phyloP scores from a whole-genome alignment of 1,284 basidiomycete species.

The Xerocomus minutiporus region DNA sequence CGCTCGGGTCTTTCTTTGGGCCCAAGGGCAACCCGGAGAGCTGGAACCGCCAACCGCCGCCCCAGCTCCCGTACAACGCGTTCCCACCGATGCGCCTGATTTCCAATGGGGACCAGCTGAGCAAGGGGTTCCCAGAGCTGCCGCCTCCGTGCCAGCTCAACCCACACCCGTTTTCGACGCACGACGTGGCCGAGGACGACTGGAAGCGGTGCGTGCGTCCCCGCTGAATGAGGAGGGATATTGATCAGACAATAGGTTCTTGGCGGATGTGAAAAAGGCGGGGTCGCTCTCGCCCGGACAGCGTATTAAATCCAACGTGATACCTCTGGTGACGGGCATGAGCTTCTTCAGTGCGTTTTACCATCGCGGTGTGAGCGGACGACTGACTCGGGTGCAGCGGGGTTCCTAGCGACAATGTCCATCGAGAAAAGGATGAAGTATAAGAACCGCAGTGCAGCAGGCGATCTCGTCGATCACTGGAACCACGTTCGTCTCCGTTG shows the following conservation, averaged over 20 bases:
- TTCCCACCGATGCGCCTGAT: constrained; percentile 32
- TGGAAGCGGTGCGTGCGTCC: constrained; percentile 26
- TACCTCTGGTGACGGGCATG: constrained; percentile 22
- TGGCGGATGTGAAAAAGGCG: constrained; percentile 28
- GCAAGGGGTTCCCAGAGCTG: constrained; percentile 26
- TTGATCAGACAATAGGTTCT: constrained; percentile 15
- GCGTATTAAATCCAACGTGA: constrained; percentile 29
- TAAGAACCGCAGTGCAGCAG: constrained; percentile 26
- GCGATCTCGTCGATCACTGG: constrained; percentile 33
- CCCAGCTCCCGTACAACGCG: constrained; percentile 14
- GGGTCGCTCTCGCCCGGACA: constrained; percentile 21
- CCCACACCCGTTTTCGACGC: constrained; percentile 30
- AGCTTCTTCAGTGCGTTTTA: constrained; percentile 18
- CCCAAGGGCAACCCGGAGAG: constrained; percentile 21
- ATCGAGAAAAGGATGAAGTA: constrained; percentile 28
- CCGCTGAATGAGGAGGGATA: not conserved
- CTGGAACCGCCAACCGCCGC: constrained; percentile 26
- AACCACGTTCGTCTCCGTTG: constrained; percentile 23
- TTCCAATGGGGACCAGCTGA: constrained; percentile 21
- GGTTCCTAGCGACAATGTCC: constrained; percentile 19
- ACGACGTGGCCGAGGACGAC: constrained; percentile 30
- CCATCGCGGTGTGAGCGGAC: no score
- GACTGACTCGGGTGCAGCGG: constrained; percentile 5
- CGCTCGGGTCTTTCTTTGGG: constrained; percentile 27
- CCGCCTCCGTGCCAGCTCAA: constrained; percentile 27